phyloP scores from a whole-genome alignment of 352 stramenopile species.

The Phytophthora palmivora region DNA sequence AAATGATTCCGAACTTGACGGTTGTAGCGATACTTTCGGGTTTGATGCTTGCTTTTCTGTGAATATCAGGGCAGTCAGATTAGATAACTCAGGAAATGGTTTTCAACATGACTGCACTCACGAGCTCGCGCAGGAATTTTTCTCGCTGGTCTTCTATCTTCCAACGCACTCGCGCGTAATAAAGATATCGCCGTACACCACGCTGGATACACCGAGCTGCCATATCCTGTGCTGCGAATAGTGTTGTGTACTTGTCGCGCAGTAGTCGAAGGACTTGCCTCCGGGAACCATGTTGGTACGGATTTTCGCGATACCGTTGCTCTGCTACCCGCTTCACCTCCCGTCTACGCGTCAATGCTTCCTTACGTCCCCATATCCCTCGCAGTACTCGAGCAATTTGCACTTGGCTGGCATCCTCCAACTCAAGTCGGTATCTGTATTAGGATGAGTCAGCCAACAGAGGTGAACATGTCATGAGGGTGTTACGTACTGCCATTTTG shows the following conservation, averaged over 20 bases:
- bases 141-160: conserved; percentile 34
- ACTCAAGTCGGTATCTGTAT: conserved; percentile 61
- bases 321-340: conserved; percentile 37
- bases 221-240: conserved; percentile 70
- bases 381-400: conserved; percentile 71
- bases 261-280: conserved; percentile 46
- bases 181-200: conserved; percentile 43
- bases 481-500: conserved; percentile 68
- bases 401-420: conserved; percentile 71
- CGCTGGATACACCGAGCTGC: conserved; percentile 58
- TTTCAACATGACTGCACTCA: conserved; percentile 20
- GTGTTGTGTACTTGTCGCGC: conserved; percentile 50
- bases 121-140: conserved; percentile 52
- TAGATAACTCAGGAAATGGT: background rate
- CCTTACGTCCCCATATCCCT: conserved; percentile 61
- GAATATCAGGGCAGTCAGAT: background rate
- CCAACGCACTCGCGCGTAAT: conserved; percentile 56
- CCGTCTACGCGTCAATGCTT: conserved; percentile 19
- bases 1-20: conserved; percentile 56
- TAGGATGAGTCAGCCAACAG: background rate
- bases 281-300: conserved; percentile 49
- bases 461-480: no score
- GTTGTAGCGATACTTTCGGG: conserved; percentile 79
- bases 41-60: conserved; percentile 58
- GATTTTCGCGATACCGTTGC: conserved; percentile 38